These are phyloP conservation scores for Aspergillus saccharolyticus DNA, from an alignment of 495 filamentous ascomycete species.

Conservation along the genomic window DNA sequence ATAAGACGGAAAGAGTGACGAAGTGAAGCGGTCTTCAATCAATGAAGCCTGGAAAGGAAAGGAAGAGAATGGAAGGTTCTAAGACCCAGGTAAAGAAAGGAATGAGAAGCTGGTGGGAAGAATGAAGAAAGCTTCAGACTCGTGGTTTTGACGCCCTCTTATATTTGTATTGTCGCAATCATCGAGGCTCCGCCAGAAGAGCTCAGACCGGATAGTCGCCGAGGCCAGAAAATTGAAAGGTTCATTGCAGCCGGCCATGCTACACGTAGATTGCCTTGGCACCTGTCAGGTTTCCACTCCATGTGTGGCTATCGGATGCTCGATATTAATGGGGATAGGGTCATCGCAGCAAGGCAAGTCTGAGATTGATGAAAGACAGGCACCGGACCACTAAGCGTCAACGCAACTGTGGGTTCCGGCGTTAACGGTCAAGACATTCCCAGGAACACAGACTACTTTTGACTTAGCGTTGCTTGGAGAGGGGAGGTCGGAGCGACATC, in stretches of 20 bases:
- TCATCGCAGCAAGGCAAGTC: conserved; percentile 17
- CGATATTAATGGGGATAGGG: conserved; percentile 25
- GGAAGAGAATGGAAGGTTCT: conserved; percentile 36
- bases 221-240: conserved; percentile 17
- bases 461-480: conserved; percentile 10
- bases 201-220: conserved; percentile 14
- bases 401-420: conserved; percentile 6
- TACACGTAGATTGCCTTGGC: conserved; percentile 24
- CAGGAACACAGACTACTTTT: conserved; percentile 18
- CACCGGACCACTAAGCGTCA: conserved; percentile 15
- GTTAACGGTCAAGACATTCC: conserved; percentile 4
- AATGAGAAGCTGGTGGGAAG: conserved; percentile 29
- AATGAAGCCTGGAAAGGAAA: conserved; percentile 31
- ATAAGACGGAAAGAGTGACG: conserved; percentile 28
- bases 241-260: conserved; percentile 15
- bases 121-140: conserved; percentile 12
- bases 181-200: conserved; percentile 3
- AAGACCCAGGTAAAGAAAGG: conserved; percentile 32
- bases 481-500: conserved; percentile 5
- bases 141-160: conserved; percentile 14
- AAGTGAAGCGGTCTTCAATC: conserved; percentile 36
- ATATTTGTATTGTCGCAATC: conserved; percentile 7
- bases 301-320: conserved; percentile 19
- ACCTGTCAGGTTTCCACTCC: conserved; percentile 12
- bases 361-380: conserved; percentile 34